Evolutionary conservation across 2,329 filamentous ascomycete genomes (phyloP), one percentile per base, ranked within the genome.

Genomic region (Alternaria alternata): DNA sequence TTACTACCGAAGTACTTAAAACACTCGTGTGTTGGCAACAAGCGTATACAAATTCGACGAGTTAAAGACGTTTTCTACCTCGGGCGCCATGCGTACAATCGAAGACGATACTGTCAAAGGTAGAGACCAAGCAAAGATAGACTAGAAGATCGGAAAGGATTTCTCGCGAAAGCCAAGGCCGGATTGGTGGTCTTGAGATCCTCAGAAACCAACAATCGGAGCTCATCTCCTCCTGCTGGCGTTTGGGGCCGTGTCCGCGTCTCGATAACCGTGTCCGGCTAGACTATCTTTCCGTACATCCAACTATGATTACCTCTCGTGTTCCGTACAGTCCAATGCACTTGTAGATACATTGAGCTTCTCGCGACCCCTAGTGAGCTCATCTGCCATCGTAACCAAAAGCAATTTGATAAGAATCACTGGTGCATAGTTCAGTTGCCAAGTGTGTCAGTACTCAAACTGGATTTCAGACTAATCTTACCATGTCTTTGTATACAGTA

Each of bases 331-430:
- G 11, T 55, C 57, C 11, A 51, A 34, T n/a, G 46, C 52, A 0
- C 20, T 36, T 36, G 44, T 54, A 28, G 68, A 65, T 4, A 66
- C 59, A 18, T 61, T 24, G 28, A 68, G 67, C n/a, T 44, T 67
- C 49, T 61, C 63, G 8, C 53, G 39, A 8, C 68, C 68, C n/a
- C 43, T 51, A 2, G 48, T 53, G 24, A 65, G 64, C 66, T 63
- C 70, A 51, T 67, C 69, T 20, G 49, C 26, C 34, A 68, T 53
- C 8, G 57, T 63, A n/a, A 70, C 11, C 3, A 67, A 5, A 8
- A 36, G 9, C 59, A 61, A 61, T 3, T 48, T 63, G 1, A 61
- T 11, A 12, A 70, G 48, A 7, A 70, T 59, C 1, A 55, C 60
- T 0, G 51, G 54, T 1, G 62, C 61, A 51, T 68, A 72, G 46